Evolutionary conservation across 352 stramenopile genomes (phyloP), one percentile per base, ranked within the genome.

Genomic region (Blastocystis sp.): DNA sequence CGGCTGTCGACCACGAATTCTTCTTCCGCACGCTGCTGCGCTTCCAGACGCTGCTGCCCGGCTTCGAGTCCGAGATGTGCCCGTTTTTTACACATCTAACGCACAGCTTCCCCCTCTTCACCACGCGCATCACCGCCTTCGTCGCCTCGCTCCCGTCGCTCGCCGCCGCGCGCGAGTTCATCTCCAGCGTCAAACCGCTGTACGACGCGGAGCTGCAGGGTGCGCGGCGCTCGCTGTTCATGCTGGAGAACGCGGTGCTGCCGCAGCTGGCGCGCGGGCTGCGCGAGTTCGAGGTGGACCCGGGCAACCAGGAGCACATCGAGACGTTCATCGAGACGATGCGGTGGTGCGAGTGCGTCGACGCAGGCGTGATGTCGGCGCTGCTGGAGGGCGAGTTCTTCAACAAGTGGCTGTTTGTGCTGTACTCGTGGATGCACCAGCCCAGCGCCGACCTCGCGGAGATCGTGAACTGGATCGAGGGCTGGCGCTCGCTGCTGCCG

Each of bases 331-430:
- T 89, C 34, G 95, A 92, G 92, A 90, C 94, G 28, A 70, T 96
- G 2, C 92, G 91, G 59, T 96, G 93, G 93, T 90, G 92, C 89
- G 74, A 90, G 21, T 61, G 93, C 71, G 84, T 96, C 43, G 92
- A 96, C 74, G 91, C 95, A 69, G 90, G 94, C 45, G 92, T 93
- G 34, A 89, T 96, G 1, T 91, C 69, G 6, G 69, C 69, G 28
- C 9, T 61, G 7, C 52, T 97, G 34, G 94, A 96, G 89, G 94
- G 93, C 9, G 94, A 96, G 74, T 96, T 97, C 70, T 96, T 97
- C 70, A 93, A 93, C 0, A 94, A 95, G 82, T 97, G 94, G 94
- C 92, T 96, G 14, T 91, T 92, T 21, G 92, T 94, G 19, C 89
- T 97, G 65, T 93, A 92, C 17, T 91, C 90, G 65, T 97, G 94